Evolutionary conservation across 2,329 filamentous ascomycete genomes (phyloP).

Genomic region (Cordyceps javanica): DNA sequence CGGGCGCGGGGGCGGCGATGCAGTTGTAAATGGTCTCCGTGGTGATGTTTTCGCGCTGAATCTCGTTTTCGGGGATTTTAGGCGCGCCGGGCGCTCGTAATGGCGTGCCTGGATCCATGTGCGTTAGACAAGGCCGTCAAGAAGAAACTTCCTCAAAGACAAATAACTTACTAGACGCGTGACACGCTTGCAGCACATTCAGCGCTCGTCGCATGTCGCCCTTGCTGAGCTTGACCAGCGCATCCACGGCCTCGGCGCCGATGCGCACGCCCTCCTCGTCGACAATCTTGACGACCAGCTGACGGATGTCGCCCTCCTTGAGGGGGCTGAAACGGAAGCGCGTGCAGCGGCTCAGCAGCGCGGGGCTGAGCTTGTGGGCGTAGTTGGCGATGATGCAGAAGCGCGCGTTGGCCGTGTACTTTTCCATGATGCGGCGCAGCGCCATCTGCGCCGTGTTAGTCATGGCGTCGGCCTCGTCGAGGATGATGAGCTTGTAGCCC

Average conservation of each 20-base stretch:
- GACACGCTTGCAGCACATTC: slow-evolving; percentile 94
- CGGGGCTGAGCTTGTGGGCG: slow-evolving; percentile 93
- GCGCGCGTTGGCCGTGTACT: slow-evolving; percentile 94
- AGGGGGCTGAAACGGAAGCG: slow-evolving; percentile 91
- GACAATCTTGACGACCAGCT: slow-evolving; percentile 83
- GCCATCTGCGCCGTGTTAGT: slow-evolving; percentile 99
- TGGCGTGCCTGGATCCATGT: slow-evolving; percentile 50
- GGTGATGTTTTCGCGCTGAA: slow-evolving; percentile 71
- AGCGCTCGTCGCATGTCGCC: slow-evolving; percentile 93
- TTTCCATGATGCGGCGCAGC: slow-evolving; percentile 93
- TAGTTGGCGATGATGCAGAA: slow-evolving; percentile 99
- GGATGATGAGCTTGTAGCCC: slow-evolving; percentile 89
- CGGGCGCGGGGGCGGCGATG: slow-evolving; percentile 88
- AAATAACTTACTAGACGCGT: slow-evolving; percentile 67
- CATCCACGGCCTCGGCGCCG: slow-evolving; percentile 70
- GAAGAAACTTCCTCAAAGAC: background rate
- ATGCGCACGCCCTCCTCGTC: slow-evolving; percentile 83
- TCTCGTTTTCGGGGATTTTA: slow-evolving; percentile 55
- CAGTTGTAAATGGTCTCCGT: slow-evolving; percentile 96
- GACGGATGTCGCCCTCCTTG: slow-evolving; percentile 79
- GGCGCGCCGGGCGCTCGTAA: slow-evolving; percentile 55
- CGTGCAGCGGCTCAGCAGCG: slow-evolving; percentile 86
- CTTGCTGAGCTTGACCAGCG: slow-evolving; percentile 80
- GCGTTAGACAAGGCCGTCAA: background rate
- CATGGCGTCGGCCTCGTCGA: slow-evolving; percentile 99